Evolutionary conservation across 148 eudicot species (phyloP).

Genomic region (Chenopodium suecicum): DNA sequence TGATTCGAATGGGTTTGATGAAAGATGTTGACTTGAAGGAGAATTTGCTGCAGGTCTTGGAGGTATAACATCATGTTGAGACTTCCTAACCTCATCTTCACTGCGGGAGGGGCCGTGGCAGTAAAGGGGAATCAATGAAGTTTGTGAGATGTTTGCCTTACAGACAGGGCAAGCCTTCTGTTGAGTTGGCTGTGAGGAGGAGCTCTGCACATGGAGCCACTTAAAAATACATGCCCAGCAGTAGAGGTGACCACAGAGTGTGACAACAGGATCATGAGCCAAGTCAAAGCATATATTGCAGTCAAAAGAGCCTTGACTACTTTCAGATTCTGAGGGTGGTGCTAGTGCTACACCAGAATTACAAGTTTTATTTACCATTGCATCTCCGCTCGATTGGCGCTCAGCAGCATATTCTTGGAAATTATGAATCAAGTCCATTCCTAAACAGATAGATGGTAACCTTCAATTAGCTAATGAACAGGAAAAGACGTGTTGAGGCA

Average conservation of each 20-base stretch:
- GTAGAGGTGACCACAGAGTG: conserved; percentile 87
- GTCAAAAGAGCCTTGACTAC: conserved; percentile 47
- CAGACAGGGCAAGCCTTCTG: conserved; percentile 76
- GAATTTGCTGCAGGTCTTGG: conserved; percentile 46
- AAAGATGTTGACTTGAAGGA: conserved; percentile 24
- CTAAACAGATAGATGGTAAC: not conserved
- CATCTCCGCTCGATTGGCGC: conserved; percentile 33
- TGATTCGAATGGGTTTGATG: conserved; percentile 32
- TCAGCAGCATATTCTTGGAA: conserved; percentile 31
- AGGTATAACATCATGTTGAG: conserved; percentile 43
- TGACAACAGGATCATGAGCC: conserved; percentile 82
- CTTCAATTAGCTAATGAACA: conserved; percentile 4
- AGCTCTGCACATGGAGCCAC: conserved; percentile 68
- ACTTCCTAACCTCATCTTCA: conserved; percentile 35
- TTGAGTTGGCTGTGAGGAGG: conserved; percentile 42
- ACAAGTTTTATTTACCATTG: conserved; percentile 1
- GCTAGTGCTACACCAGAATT: too few species aligned
- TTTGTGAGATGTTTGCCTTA: conserved; percentile 58
- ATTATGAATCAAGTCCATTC: conserved; percentile 55
- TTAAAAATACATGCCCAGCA: conserved; percentile 94
- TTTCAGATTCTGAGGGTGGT: conserved; percentile 28
- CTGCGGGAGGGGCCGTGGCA: conserved; percentile 52
- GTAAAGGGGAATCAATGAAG: conserved; percentile 70
- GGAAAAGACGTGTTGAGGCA: not conserved
- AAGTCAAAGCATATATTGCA: conserved; percentile 90